Evolutionary conservation across 1,139 yeast genomes (phyloP).

Genomic region (Saccharomyces hybrid): DNA sequence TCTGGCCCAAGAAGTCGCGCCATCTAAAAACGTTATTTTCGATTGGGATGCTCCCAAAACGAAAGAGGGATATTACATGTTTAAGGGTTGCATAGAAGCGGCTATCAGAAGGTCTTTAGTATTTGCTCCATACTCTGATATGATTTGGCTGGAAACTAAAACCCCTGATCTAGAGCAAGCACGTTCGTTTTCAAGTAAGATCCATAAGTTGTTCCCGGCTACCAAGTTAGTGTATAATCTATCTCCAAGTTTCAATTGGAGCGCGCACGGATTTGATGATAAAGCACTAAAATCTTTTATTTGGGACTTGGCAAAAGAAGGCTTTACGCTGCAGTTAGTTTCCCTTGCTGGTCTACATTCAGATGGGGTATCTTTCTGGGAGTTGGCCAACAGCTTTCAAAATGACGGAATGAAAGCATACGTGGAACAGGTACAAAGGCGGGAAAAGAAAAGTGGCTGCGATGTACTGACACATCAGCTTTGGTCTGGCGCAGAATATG

Average conservation of each 20-base stretch:
- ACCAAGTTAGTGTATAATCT: constrained; percentile 52
- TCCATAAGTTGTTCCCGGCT: constrained; percentile 43
- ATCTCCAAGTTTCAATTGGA: constrained; percentile 55
- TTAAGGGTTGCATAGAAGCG: constrained; percentile 43
- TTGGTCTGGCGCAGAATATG: constrained; percentile 53
- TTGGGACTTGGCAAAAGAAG: constrained; percentile 47
- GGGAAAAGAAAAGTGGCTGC: constrained; percentile 40
- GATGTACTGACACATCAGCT: constrained; percentile 52
- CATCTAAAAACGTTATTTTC: constrained; percentile 35
- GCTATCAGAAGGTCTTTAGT: constrained; percentile 47
- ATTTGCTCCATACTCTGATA: constrained; percentile 51
- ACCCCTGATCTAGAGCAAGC: constrained; percentile 49
- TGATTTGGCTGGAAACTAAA: constrained; percentile 54
- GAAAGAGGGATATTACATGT: constrained; percentile 48
- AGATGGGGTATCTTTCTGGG: constrained; percentile 45
- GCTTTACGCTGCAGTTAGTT: constrained; percentile 47
- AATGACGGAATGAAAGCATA: constrained; percentile 50
- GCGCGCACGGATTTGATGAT: constrained; percentile 45
- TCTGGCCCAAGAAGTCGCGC: constrained; percentile 31
- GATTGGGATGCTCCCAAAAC: constrained; percentile 57
- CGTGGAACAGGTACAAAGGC: constrained; percentile 43
- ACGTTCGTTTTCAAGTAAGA: constrained; percentile 39
- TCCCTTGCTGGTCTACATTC: constrained; percentile 50
- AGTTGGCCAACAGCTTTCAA: constrained; percentile 41
- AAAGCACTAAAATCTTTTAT: constrained; percentile 42